These are phyloP conservation scores for Physcomitrellopsis africana DNA, from an alignment of 225 moss, liverwort and hornwort genomes.

Conservation along the genomic window DNA sequence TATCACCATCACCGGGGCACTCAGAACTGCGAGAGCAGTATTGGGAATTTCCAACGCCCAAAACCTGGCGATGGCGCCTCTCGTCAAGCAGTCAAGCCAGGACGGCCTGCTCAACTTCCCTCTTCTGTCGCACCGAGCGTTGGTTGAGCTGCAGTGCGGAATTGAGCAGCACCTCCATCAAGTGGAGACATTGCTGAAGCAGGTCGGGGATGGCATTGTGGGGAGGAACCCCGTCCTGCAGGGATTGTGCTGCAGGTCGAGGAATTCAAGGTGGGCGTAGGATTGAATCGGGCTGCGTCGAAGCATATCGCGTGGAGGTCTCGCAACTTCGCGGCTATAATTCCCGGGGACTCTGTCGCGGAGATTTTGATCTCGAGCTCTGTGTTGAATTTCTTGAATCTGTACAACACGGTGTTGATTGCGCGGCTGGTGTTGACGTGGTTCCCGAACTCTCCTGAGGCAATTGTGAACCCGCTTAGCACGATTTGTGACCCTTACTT, in stretches of 20 bases:
- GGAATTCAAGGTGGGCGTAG: conserved; percentile 32
- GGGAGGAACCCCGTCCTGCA: conserved; percentile 34
- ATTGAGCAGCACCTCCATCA: conserved; percentile 33
- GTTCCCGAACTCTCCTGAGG: conserved; percentile 90
- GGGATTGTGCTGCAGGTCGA: conserved; percentile 42
- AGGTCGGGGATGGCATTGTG: conserved; percentile 34
- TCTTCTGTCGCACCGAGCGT: conserved; percentile 36
- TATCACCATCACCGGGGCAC: too few species aligned
- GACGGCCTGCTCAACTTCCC: conserved; percentile 32
- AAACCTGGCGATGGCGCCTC: conserved; percentile 48
- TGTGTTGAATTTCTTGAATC: conserved; percentile 86
- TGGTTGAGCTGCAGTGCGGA: conserved; percentile 35
- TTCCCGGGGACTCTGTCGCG: conserved; percentile 94
- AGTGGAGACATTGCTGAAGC: conserved; percentile 52
- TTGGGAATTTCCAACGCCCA: neutral
- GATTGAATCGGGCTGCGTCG: conserved; percentile 16
- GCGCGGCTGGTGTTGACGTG: conserved; percentile 89
- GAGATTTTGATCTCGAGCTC: conserved; percentile 90
- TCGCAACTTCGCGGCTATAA: conserved; percentile 83
- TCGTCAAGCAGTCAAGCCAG: conserved; percentile 23
- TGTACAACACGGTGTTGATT: conserved; percentile 90
- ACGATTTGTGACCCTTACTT: conserved; percentile 96
- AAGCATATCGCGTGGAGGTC: conserved; percentile 46
- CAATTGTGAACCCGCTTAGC: conserved; percentile 83
- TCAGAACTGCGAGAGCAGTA: too few species aligned